Evolutionary conservation across 306 rosid species (phyloP).

Genomic region (Vigna trinervia): DNA sequence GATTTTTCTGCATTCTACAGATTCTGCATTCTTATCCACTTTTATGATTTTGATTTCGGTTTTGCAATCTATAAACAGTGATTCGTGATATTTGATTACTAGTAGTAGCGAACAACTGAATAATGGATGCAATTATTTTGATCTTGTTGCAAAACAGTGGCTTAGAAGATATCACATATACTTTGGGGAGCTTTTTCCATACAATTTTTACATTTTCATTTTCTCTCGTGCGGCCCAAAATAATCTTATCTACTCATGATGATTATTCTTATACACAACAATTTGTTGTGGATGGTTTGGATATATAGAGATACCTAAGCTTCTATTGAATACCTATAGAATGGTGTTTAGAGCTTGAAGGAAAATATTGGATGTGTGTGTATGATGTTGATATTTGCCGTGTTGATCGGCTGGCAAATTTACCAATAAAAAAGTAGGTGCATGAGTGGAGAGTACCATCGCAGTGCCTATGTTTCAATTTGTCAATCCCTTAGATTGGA

Average conservation of each 20-base stretch:
- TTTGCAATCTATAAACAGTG: slow-evolving; percentile 14
- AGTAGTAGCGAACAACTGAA: slow-evolving; percentile 11
- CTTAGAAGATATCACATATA: neutral
- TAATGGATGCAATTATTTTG: slow-evolving; percentile 12
- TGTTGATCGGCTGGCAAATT: neutral
- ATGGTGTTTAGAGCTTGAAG: neutral
- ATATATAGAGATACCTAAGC: neutral
- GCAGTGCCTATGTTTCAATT: neutral
- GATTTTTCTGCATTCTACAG: neutral
- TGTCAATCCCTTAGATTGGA: neutral
- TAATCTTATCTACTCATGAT: neutral
- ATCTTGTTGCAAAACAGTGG: slow-evolving; percentile 33
- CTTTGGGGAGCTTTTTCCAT: no score
- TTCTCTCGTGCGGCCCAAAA: slow-evolving; percentile 9
- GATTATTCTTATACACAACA: neutral
- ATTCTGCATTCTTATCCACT: neutral
- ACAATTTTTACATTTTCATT: slow-evolving; percentile 30
- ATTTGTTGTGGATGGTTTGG: neutral
- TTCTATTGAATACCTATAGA: neutral
- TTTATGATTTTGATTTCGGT: neutral
- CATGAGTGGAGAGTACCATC: neutral
- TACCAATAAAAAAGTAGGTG: no score
- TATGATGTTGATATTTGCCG: neutral
- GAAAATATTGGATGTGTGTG: neutral
- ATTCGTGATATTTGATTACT: neutral